Percentiles rank a stretch among this genome's conserved stretches.
phyloP scores from a whole-genome alignment of 306 rosid species.

The Rosa lucieae region DNA sequence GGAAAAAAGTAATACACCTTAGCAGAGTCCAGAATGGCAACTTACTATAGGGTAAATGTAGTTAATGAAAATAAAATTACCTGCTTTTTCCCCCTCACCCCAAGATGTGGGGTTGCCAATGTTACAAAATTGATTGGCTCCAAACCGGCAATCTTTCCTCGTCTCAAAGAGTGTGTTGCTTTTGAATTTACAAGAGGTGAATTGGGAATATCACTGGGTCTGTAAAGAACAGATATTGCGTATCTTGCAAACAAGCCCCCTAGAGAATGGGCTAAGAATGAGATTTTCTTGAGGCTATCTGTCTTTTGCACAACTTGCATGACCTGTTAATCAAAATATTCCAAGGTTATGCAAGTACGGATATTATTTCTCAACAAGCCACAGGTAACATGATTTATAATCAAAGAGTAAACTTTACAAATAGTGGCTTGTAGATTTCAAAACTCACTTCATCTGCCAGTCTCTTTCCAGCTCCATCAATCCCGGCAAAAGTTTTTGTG shows the following conservation, averaged over 20 bases:
- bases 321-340: constrained; percentile 49
- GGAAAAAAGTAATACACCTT: neutral
- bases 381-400: constrained; percentile 10
- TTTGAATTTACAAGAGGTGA: constrained; percentile 31
- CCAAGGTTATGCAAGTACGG: constrained; percentile 27
- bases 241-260: constrained; percentile 96
- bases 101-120: constrained; percentile 96
- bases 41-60: neutral
- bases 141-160: constrained; percentile 74
- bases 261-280: constrained; percentile 92
- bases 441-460: constrained; percentile 88
- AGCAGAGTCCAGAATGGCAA: neutral
- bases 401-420: constrained; percentile 20
- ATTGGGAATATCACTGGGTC: constrained; percentile 37
- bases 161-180: constrained; percentile 38
- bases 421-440: constrained; percentile 27
- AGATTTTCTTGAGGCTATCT: constrained; percentile 69
- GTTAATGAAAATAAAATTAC: constrained; percentile 33
- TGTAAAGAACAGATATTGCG: constrained; percentile 76
- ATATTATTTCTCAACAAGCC: constrained; percentile 28
- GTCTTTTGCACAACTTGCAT: constrained; percentile 74
- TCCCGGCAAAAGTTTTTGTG: constrained; percentile 86
- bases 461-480: constrained; percentile 93
- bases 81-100: constrained; percentile 91
- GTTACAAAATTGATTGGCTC: constrained; percentile 92